Evolutionary conservation across 306 rosid genomes (phyloP), one percentile per base, ranked within the genome.

Genomic region (Arachis hypogaea): DNA sequence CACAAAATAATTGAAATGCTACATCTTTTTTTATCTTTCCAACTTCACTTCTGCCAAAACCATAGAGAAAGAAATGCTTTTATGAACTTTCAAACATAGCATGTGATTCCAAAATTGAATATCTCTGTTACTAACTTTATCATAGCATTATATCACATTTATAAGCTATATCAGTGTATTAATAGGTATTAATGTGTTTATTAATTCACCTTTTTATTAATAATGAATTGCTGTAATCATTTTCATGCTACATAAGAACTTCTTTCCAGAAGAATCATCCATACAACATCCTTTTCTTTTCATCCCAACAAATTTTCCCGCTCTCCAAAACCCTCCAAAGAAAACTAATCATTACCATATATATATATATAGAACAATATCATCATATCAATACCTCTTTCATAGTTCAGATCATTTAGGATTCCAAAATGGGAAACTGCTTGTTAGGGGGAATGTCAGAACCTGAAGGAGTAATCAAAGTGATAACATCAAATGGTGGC

Each of bases 351-450:
- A 47, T 46, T 7, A 18, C 62, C 58, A 38, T 45, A 63, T 63
- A 80, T 63, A 80, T 63, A 63, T 40, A 54, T 29, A 30, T 0
- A 63, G 46, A 68, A 59, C 50, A 70, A 56, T 45, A 59, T 50
- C 75, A 66, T 61, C 51, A 49, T 49, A 33, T 33, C 38, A 33
- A 22, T 36, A 33, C 59, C 50, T 43, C 78, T 38, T 50, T 22
- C 74, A 43, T 12, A 73, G 22, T 66, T 30, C 67, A 74, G 0
- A 52, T 30, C 56, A 7, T 11, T 69, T 77, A 11, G 11, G 55
- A 45, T 55, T 75, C 73, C 66, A 75, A 43, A 65, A 90, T 90
- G 96, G 93, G 96, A 30, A 90, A 90, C 65, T 90, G 91, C 80
- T 64, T 90, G 79, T 85, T 82, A 29, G 93, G 93, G 50, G 80